phyloP scores from a whole-genome alignment of 2,329 filamentous ascomycete genomes.

The Pseudocercospora vitis region DNA sequence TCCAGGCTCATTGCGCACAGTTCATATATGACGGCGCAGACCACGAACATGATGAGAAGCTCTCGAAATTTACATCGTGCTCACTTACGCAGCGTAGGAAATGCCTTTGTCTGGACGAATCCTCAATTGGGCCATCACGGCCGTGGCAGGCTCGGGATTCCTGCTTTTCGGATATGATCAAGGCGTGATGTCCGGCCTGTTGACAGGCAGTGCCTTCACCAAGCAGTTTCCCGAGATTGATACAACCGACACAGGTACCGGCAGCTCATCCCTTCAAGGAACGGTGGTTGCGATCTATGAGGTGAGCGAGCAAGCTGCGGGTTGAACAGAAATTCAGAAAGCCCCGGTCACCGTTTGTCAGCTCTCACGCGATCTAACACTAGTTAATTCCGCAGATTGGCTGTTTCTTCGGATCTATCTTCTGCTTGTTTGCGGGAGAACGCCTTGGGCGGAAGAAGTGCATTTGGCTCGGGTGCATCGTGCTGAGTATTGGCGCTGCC shows the following conservation, averaged over 20 bases:
- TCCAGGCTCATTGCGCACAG: neutral
- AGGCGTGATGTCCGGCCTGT: conserved; percentile 20
- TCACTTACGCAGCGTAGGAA: neutral
- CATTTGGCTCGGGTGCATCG: conserved; percentile 48
- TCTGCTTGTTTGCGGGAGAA: conserved; percentile 50
- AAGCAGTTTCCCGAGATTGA: conserved; percentile 25
- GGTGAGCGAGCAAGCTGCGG: no score
- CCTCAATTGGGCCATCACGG: conserved; percentile 24
- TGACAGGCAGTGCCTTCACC: conserved; percentile 20
- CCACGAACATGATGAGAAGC: neutral
- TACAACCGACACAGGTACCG: conserved; percentile 14
- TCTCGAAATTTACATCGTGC: neutral
- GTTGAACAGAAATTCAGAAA: no score
- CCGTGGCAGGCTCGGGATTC: conserved; percentile 22
- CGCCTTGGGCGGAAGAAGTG: conserved; percentile 48
- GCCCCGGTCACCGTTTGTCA: no score
- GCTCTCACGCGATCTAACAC: no score
- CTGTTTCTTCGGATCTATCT: conserved; percentile 57
- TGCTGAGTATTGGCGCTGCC: conserved; percentile 51
- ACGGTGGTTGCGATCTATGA: conserved; percentile 59
- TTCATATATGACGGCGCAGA: neutral
- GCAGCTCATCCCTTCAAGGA: conserved; percentile 23
- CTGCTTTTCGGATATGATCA: conserved; percentile 26
- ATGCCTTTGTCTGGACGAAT: conserved; percentile 20
- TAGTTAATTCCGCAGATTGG: no score